Evolutionary conservation across 108 stramenopile genomes (phyloP), one percentile per base, ranked within the genome.

Genomic region (Stephanodiscus minutulus): DNA sequence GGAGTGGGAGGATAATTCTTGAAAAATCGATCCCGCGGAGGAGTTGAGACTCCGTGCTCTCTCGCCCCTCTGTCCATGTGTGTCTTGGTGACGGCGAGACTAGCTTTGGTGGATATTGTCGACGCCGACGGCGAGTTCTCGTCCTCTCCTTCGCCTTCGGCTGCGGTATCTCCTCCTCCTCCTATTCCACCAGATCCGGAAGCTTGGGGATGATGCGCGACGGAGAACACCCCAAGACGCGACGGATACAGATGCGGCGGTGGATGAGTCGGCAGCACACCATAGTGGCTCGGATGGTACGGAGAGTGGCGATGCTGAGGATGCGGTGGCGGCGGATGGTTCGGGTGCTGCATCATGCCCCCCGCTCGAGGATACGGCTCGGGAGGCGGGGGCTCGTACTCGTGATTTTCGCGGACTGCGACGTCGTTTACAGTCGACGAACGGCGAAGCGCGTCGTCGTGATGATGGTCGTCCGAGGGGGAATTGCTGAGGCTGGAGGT

Each of bases 401-500:
- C 31, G 5, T 5, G 5, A 33, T 33, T 33, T 33, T 33, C 31
- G 31, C 5, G 31, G 5, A 33, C 31, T 2, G 31, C 31, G 31
- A 33, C 31, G 31, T 33, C 31, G 31, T 33, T 33, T 5, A 2
- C 31, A 4, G 31, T 33, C 31, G 31, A 33, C 31, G 31, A 33
- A 33, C 5, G 31, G 5, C 31, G 31, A 33, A 33, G 31, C 5
- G 31, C 31, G 5, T 4, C 31, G 31, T 33, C 5, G 31, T 33
- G 31, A 33, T 33, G 31, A 5, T 33, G 3, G 5, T 33, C 33
- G 33, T 58, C 57, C 13, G 57, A 13, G 57, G 57, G 57, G 29
- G 57, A 58, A 58, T 35, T 29, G 33, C 57, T 37, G n/a, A 58
- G 35, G 15, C 57, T 58, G 57, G 57, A 58, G 13, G 57, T 58